Base-by-base conservation (phyloP, 2,329 filamentous ascomycete species). In the Fusarium xylarioides region DNA sequence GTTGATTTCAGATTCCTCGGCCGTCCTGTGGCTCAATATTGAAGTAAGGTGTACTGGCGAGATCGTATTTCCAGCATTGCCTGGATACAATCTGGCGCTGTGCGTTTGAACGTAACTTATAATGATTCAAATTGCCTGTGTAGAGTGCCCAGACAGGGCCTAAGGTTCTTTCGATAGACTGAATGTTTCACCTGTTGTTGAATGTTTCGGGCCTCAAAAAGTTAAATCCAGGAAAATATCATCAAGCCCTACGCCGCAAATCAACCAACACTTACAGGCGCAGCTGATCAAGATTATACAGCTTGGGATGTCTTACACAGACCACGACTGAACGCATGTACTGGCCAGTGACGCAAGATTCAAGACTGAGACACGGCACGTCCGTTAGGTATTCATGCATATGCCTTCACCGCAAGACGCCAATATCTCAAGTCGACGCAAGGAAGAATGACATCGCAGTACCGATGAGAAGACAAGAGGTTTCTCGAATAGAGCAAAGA, bases 251-350 rank as follows among this genome's bases (percentile, higher is more conserved):
- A 6, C 18, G 26, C n/a, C n/a, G n/a, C n/a, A n/a, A n/a, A 26
- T 26, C 19, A 18, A 15, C 4, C 11, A n/a, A 32, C 28, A 21
- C 28, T 23, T 23, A 14, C 15, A 32, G 21, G 11, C 4, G 14
- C 8, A 18, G 15, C 15, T 12, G 14, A 37, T 1, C 21, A 44
- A 9, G 18, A 7, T 30, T 11, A 0, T 54, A 5, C 18, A 28
- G 11, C 5, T 5, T 11, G 46, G 2, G 5, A 12, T 56, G 10
- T 34, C n/a, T 10, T 6, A 16, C 7, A 9, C 18, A 7, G 4
- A 34, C 4, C 2, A 4, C 38, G 34, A 2, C 2, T 21, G 9
- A 37, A 8, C 18, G 1, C 2, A 2, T 53, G 11, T 26, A 6
- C 5, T 30, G 35, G 6, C 16, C 14, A 4, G 16, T 3, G 8